These are phyloP conservation scores for Sugiyamaella valdiviana DNA, from an alignment of 805 yeast genomes.

Conservation along the genomic window DNA sequence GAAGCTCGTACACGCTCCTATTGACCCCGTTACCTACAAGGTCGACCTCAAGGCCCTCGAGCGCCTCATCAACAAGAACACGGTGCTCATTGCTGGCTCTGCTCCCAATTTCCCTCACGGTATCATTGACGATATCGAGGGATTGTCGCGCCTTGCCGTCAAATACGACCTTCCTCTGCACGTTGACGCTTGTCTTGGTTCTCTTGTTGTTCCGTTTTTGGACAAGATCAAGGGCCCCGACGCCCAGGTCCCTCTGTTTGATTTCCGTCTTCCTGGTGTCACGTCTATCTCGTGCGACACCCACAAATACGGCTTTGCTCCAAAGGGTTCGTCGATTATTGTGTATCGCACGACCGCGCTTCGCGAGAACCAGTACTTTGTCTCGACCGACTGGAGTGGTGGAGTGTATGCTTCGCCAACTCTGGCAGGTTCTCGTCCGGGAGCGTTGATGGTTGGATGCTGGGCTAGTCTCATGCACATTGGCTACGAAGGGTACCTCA, in stretches of 20 bases:
- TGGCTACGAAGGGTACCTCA: slow-evolving; percentile 76
- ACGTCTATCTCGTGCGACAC: slow-evolving; percentile 98
- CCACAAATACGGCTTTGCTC: slow-evolving; percentile 98
- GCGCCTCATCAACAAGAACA: slow-evolving; percentile 65
- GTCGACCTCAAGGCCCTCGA: slow-evolving; percentile 61
- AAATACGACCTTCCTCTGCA: slow-evolving; percentile 75
- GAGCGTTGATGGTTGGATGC: slow-evolving; percentile 95
- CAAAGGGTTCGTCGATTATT: slow-evolving; percentile 89
- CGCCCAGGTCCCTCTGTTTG: slow-evolving; percentile 50
- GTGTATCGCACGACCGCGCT: slow-evolving; percentile 72
- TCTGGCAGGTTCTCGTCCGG: slow-evolving; percentile 93
- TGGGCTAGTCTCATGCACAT: slow-evolving; percentile 87
- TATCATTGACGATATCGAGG: slow-evolving; percentile 80
- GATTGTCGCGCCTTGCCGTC: slow-evolving; percentile 59
- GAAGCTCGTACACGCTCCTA: slow-evolving; percentile 70
- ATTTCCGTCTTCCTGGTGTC: slow-evolving; percentile 81
- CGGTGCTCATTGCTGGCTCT: slow-evolving; percentile 81
- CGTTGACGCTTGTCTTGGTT: slow-evolving; percentile 94
- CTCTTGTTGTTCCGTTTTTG: slow-evolving; percentile 79
- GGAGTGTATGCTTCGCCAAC: slow-evolving; percentile 97
- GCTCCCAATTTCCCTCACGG: slow-evolving; percentile 99
- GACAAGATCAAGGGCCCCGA: slow-evolving; percentile 51
- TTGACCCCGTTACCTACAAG: slow-evolving; percentile 60
- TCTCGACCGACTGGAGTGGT: slow-evolving; percentile 83
- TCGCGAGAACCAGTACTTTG: slow-evolving; percentile 77